Percentiles rank a stretch among this genome's conserved stretches.
Evolutionary conservation across 148 eudicot genomes (phyloP).

Genomic region (Persicaria maculosa): DNA sequence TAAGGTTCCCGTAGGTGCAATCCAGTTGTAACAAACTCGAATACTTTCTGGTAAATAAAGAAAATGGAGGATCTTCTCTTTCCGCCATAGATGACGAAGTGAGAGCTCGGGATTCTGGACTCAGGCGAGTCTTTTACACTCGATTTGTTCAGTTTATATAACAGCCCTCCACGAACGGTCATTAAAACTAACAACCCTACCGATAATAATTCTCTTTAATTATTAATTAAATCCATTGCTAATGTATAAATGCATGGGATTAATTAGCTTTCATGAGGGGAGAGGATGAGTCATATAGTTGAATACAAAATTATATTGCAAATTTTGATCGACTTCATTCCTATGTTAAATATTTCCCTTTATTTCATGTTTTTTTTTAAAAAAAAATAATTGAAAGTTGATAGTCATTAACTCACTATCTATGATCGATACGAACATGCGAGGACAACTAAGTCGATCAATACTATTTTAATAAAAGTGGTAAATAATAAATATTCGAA

Average conservation of each 20-base stretch:
- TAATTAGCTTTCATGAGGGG: not conserved
- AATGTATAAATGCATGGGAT: not conserved
- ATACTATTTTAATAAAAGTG: not conserved
- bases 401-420: not conserved
- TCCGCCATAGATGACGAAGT: too few species aligned
- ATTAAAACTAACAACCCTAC: not conserved
- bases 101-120: too few species aligned
- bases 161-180: not conserved
- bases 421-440: constrained; percentile 1
- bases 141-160: too few species aligned
- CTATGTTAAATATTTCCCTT: not conserved
- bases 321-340: not conserved
- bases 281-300: not conserved
- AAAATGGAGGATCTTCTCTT: too few species aligned
- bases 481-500: not conserved
- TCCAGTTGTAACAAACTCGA: too few species aligned
- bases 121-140: too few species aligned
- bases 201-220: not conserved
- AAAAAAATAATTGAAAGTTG: not conserved
- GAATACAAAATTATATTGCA: not conserved
- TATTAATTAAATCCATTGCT: not conserved
- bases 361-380: not conserved
- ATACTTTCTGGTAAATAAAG: too few species aligned
- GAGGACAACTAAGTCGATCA: not conserved
- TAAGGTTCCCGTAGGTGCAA: too few species aligned